Base-by-base conservation (phyloP, 2,329 filamentous ascomycete species). In the Colletotrichum sp. region DNA sequence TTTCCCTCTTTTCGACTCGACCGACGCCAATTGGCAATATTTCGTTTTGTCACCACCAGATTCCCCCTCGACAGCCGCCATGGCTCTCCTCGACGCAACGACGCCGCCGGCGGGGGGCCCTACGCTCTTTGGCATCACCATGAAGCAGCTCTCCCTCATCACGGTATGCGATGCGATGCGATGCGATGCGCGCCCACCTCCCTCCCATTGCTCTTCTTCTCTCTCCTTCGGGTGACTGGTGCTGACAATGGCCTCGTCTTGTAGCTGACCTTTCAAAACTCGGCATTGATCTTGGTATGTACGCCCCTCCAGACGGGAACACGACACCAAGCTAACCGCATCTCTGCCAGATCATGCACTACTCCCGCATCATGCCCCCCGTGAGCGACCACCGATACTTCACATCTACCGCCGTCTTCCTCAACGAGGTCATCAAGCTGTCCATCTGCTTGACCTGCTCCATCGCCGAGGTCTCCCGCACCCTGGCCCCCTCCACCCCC, bases 361-460 rank as follows among this genome's bases (percentile, higher is more conserved):
- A 98, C 85, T 98, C 96, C 34, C 92, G 96, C 78, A 93, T 98
- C 76, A 98, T 98, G 96, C 94, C 96, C n/a, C 90, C 93, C 12
- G 89, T 91, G 12, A 93, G 93, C 82, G 95, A 95, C 79, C 95
- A 96, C 82, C 93, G 96, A 83, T 98, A 98, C 85, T 95, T 97
- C 80, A 93, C 96, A 52, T 98, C 96, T 57, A 98, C 97, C 12
- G 96, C 96, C 59, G 95, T 99, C 71, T 95, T 98, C 83, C 89
- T 98, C 78, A 97, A 96, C 84, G 97, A 99, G 86, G 90, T 98
- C 63, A 91, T 98, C 80, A 98, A 98, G 85, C 90, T 98, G 39
- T 91, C 93, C 48, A 92, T 98, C 71, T 98, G 95, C 79, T 88
- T 98, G 57, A 95, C 94, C 8, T 93, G 98, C 83, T 94, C 95